A percentile compares a stretch with the other conserved stretches of the same genome.
Conservation (phyloP, 2,329 filamentous ascomycete species). For the Microdochium trichocladiopsis region DNA sequence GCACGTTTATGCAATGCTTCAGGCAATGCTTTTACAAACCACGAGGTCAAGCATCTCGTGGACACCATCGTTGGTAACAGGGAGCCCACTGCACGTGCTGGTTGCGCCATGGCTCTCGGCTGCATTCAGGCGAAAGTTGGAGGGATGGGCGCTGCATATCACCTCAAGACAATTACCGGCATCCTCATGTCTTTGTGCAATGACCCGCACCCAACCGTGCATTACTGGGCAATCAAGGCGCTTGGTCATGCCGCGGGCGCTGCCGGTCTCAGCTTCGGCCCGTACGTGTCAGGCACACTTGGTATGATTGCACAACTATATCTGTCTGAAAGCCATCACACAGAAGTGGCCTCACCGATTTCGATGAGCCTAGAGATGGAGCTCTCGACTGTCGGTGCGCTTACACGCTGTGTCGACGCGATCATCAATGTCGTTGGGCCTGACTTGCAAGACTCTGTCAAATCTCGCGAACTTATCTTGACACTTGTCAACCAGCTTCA, state of each 20-base stretch:
- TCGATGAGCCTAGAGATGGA: constrained; percentile 90
- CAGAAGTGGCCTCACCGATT: constrained; percentile 70
- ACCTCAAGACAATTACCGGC: constrained; percentile 94
- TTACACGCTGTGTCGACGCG: constrained; percentile 87
- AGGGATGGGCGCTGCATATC: constrained; percentile 93
- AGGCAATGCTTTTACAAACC: constrained; percentile 82
- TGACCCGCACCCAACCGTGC: constrained; percentile 89
- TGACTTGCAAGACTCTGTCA: constrained; percentile 86
- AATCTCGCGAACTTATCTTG: constrained; percentile 86
- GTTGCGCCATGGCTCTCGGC: constrained; percentile 88
- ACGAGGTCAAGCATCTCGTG: constrained; percentile 84
- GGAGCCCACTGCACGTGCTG: constrained; percentile 86
- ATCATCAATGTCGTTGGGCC: constrained; percentile 93
- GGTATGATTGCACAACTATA: constrained; percentile 94
- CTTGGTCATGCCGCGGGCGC: constrained; percentile 82
- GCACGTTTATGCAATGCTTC: constrained; percentile 78
- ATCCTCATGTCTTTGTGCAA: constrained; percentile 97
- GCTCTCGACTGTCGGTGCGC: constrained; percentile 71
- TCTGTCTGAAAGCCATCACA: constrained; percentile 82
- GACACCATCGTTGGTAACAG: constrained; percentile 92
- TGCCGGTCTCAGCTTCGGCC: constrained; percentile 84
- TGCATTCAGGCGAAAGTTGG: constrained; percentile 93
- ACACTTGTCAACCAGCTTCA: constrained; percentile 80
- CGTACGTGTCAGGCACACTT: constrained; percentile 81
- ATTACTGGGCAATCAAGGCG: constrained; percentile 93